Conservation (phyloP, 257 asterid genomes). For the Solanum habrochaites region DNA sequence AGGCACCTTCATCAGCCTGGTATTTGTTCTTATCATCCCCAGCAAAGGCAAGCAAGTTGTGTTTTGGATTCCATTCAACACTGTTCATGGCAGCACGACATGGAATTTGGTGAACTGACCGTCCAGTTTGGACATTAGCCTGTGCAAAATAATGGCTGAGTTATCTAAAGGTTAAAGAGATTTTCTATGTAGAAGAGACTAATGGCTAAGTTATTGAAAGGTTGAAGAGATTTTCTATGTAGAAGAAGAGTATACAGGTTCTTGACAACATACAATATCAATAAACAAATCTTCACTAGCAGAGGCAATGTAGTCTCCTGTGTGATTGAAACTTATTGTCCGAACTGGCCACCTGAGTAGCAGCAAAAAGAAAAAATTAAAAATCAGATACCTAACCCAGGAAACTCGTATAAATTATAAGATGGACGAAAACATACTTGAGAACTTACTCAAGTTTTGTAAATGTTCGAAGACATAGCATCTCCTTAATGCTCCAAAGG, state of each 20-base stretch:
- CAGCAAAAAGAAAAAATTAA: not conserved
- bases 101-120: slow-evolving; percentile 85
- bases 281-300: slow-evolving; percentile 96
- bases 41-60: slow-evolving; percentile 87
- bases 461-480: slow-evolving; percentile 92
- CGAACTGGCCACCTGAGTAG: slow-evolving; percentile 90
- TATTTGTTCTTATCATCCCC: slow-evolving; percentile 97
- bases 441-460: slow-evolving; percentile 78
- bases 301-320: slow-evolving; percentile 91
- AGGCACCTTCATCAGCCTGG: slow-evolving; percentile 82
- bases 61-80: slow-evolving; percentile 95
- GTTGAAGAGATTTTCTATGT: not conserved
- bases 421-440: not conserved
- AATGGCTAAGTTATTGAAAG: not conserved
- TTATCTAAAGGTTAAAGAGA: not conserved
- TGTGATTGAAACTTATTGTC: slow-evolving; percentile 85
- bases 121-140: slow-evolving; percentile 74
- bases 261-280: slow-evolving; percentile 59
- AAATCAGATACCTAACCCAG: not conserved
- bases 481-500: slow-evolving; percentile 93
- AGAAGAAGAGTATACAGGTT: not conserved
- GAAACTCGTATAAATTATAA: not conserved
- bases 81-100: slow-evolving; percentile 99
- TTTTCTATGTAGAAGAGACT: not conserved
- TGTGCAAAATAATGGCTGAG: slow-evolving; percentile 11